These are phyloP conservation scores for Septoria petroselini DNA, from an alignment of 2,329 filamentous ascomycete genomes.

Conservation along the genomic window DNA sequence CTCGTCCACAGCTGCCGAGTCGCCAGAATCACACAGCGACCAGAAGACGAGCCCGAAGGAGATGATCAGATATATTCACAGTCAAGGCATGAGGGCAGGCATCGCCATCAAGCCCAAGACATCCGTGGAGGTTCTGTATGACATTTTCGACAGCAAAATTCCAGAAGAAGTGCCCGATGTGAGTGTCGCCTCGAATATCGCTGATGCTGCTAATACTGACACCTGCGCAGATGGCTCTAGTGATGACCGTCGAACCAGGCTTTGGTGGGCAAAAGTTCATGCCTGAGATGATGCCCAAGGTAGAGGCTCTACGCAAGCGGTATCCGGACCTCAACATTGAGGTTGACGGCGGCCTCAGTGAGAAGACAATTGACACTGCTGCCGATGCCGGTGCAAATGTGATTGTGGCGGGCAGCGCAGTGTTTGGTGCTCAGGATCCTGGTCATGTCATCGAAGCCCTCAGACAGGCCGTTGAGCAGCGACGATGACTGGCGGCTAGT, in stretches of 20 bases:
- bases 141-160: constrained; percentile 72
- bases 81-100: constrained; percentile 80
- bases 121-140: constrained; percentile 84
- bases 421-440: constrained; percentile 89
- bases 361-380: constrained; percentile 86
- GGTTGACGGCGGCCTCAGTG: constrained; percentile 87
- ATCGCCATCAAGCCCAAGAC: constrained; percentile 96
- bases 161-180: constrained; percentile 83
- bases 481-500: constrained; percentile 38
- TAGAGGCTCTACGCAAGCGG: constrained; percentile 72
- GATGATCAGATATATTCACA: constrained; percentile 86
- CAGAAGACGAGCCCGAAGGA: constrained; percentile 76
- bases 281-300: constrained; percentile 92
- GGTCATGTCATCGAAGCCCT: constrained; percentile 80
- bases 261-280: constrained; percentile 99
- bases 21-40: constrained; percentile 66
- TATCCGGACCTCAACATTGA: constrained; percentile 96
- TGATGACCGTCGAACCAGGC: constrained; percentile 97
- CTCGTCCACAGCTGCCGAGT: constrained; percentile 75
- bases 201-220: background rate
- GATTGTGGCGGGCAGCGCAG: constrained; percentile 92
- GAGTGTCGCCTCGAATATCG: constrained; percentile 42
- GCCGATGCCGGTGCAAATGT: constrained; percentile 96
- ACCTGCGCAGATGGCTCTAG: constrained; percentile 76
- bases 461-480: constrained; percentile 71